phyloP scores from a whole-genome alignment of 257 asterid species.

The Solanum sparsipilum region DNA sequence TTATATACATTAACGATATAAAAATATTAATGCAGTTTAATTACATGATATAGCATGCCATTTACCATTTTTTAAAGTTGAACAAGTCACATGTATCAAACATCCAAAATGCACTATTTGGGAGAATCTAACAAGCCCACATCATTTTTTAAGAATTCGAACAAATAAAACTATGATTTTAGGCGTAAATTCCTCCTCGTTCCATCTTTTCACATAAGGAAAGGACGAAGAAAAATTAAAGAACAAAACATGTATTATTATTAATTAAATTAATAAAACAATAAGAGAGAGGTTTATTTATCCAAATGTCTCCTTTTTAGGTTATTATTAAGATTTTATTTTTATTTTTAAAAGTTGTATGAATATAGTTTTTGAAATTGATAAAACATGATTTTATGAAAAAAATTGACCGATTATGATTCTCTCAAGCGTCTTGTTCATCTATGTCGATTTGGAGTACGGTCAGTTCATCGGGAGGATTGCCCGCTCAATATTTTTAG shows the following conservation, averaged over 20 bases:
- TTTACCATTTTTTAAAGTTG: neutral
- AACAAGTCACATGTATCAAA: neutral
- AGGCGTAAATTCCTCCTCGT: neutral
- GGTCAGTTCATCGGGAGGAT: too few relatives aligned
- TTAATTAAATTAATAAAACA: neutral
- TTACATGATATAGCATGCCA: neutral
- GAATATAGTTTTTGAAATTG: neutral
- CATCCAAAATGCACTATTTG: neutral
- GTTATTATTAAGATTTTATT: neutral
- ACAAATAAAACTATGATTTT: neutral
- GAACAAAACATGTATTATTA: neutral
- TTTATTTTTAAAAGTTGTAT: neutral
- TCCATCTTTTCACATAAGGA: neutral
- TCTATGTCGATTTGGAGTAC: too few relatives aligned
- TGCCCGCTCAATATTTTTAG: neutral
- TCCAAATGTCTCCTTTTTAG: neutral
- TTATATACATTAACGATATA: neutral
- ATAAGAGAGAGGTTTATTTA: neutral
- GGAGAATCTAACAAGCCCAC: rapidly evolving
- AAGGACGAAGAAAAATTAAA: neutral
- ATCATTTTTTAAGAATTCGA: neutral
- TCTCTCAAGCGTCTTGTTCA: too few relatives aligned
- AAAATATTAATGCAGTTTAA: neutral
- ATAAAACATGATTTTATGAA: neutral
- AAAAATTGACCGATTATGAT: neutral